Evolutionary conservation across 2,329 filamentous ascomycete genomes (phyloP).

Genomic region (Fusarium humuli): DNA sequence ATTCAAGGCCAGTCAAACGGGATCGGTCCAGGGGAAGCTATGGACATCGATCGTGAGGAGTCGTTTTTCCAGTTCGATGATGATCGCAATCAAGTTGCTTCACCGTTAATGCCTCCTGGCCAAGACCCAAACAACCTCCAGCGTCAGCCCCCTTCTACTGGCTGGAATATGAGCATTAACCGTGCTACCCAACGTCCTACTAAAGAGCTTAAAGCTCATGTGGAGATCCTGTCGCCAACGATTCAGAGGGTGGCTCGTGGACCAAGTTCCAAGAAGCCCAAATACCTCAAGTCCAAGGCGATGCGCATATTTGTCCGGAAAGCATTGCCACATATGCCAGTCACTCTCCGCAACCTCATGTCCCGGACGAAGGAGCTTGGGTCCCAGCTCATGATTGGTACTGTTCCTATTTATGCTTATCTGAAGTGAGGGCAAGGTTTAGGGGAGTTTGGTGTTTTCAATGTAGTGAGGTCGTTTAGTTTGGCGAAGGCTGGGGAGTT

Average conservation of each 20-base stretch:
- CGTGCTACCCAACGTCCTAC: slow-evolving; percentile 12
- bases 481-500: neutral
- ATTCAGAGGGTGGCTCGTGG: neutral
- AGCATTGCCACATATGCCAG: slow-evolving; percentile 27
- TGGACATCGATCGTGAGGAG: neutral
- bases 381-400: slow-evolving; percentile 5
- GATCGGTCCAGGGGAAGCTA: neutral
- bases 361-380: slow-evolving; percentile 26
- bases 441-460: neutral
- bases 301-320: neutral
- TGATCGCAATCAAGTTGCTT: neutral
- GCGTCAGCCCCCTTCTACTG: neutral
- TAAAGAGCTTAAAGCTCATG: slow-evolving; percentile 8
- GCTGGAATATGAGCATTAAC: slow-evolving; percentile 5
- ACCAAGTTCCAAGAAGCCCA: neutral
- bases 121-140: neutral
- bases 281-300: neutral
- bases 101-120: neutral
- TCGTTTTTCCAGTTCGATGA: neutral
- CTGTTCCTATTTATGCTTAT: slow-evolving; percentile 17
- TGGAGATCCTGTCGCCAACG: slow-evolving; percentile 8
- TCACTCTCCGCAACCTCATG: slow-evolving; percentile 39
- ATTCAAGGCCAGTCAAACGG: neutral
- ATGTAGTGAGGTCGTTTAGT: neutral
- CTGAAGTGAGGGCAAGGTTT: neutral